These are phyloP conservation scores for Cordyceps sp. DNA, from an alignment of 2,329 filamentous ascomycete genomes.

Conservation along the genomic window DNA sequence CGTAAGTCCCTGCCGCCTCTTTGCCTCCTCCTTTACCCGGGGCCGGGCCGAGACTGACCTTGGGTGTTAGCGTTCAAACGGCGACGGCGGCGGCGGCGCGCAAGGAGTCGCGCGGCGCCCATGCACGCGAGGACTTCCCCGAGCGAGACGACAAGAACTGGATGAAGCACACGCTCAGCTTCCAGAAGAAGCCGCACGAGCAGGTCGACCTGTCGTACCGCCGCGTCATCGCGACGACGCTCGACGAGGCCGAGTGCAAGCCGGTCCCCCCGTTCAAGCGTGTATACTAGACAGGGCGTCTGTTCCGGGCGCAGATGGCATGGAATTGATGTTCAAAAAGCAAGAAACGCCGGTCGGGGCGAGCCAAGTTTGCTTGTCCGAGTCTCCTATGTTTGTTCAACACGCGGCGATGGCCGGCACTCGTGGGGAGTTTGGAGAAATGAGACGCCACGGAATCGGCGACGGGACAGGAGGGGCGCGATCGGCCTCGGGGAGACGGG, in stretches of 20 bases:
- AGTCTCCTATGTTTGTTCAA: too few relatives aligned
- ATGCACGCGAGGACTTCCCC: slow-evolving; percentile 91
- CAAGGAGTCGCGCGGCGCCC: slow-evolving; percentile 93
- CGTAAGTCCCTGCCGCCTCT: slow-evolving; percentile 40
- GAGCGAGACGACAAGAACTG: slow-evolving; percentile 90
- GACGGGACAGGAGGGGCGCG: too few relatives aligned
- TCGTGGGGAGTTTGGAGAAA: too few relatives aligned
- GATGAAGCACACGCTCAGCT: slow-evolving; percentile 99
- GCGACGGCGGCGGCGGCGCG: slow-evolving; percentile 79
- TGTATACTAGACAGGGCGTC: slow-evolving; percentile 62
- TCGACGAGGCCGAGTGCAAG: slow-evolving; percentile 95
- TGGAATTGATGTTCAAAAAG: not conserved
- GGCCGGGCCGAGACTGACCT: not conserved
- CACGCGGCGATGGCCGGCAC: too few relatives aligned
- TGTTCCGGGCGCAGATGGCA: not conserved
- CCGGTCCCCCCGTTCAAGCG: slow-evolving; percentile 92
- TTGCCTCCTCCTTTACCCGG: too few relatives aligned
- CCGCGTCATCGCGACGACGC: slow-evolving; percentile 61
- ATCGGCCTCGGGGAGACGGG: too few relatives aligned
- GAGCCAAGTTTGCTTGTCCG: too few relatives aligned
- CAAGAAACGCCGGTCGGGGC: too few relatives aligned
- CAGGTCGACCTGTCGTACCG: slow-evolving; percentile 79
- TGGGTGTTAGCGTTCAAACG: slow-evolving; percentile 56
- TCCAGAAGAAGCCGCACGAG: slow-evolving; percentile 84
- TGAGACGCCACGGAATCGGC: too few relatives aligned